Base-by-base conservation (phyloP, 306 rosid genomes). In the Myrica gale region DNA sequence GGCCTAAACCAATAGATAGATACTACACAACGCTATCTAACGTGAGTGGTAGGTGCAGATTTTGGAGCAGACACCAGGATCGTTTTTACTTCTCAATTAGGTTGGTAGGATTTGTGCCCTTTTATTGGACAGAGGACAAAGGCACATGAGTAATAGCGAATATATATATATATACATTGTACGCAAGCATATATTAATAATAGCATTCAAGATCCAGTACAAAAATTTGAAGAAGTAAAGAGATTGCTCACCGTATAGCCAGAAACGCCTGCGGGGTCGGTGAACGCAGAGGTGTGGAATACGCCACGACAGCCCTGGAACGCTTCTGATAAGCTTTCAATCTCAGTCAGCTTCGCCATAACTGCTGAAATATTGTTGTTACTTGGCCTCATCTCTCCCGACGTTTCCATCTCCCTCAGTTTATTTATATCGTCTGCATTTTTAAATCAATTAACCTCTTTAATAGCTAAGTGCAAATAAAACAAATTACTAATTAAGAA, bases 231-330 rank as follows among this genome's bases (percentile, higher is more conserved):
- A 11, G 53, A 2, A 4, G 10, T 48, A 3, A 48, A 50, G 13
- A 56, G 60, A 8, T 42, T 62, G 46, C 90, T 82, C 37, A 94
- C 99, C 0, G 97, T 87, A 81, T 95, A 95, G 46, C 99, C 99
- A 19, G 99, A 89, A 15, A 95, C 88, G 37, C 97, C 99, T 20
- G 93, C 88, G 12, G 99, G 97, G 77, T 95, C 99, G 2, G 84
- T 68, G 42, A 88, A 92, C 0, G 97, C 82, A 52, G 99, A 83
- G 84, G 97, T 92, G 75, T 95, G 99, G 70, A 95, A 89, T 0
- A 92, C 86, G 78, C 91, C 97, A 74, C 87, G 82, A 86, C 99
- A 95, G 1, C 94, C 97, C 4, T 92, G 69, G 61, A 95, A 89
- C 2, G 96, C 97, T 66, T 69, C 73, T 12, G 57, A 8, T 1